These are phyloP conservation scores for Leccinum pachyderme DNA, from an alignment of 1,284 basidiomycete species.

Conservation along the genomic window DNA sequence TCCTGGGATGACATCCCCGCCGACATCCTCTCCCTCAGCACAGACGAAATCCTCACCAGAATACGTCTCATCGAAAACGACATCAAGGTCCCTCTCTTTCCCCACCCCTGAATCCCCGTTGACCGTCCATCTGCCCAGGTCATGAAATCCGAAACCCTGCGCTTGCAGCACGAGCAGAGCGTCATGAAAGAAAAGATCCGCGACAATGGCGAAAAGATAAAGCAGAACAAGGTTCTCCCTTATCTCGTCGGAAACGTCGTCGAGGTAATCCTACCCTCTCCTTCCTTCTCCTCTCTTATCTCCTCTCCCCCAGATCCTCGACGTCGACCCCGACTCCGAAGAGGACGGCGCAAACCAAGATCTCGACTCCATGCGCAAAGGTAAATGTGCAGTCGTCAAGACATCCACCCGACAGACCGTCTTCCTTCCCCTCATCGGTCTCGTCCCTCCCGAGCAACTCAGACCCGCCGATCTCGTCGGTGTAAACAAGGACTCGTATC, in stretches of 20 bases:
- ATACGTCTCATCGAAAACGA: conserved; percentile 93
- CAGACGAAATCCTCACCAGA: conserved; percentile 85
- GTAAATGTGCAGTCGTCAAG: conserved; percentile 98
- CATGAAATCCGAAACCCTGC: conserved; percentile 91
- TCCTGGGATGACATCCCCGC: conserved; percentile 82
- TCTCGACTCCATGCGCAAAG: conserved; percentile 90
- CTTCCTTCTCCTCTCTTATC: conserved; percentile 6
- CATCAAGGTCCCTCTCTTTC: conserved; percentile 64
- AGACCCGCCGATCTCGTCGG: conserved; percentile 94
- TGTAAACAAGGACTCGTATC: conserved; percentile 99
- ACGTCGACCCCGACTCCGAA: conserved; percentile 90
- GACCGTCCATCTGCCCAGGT: conserved; percentile 51
- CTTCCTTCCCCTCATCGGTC: conserved; percentile 96
- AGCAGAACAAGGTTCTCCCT: conserved; percentile 98
- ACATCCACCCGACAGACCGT: conserved; percentile 98
- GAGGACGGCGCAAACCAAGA: conserved; percentile 95
- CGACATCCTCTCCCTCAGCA: conserved; percentile 69
- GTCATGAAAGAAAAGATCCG: conserved; percentile 98
- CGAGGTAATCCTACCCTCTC: conserved; percentile 56
- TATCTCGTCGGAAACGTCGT: conserved; percentile 98
- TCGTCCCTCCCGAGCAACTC: conserved; percentile 89
- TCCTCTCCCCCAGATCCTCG: conserved; percentile 67
- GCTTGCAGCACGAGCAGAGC: conserved; percentile 90
- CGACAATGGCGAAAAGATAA: conserved; percentile 98
- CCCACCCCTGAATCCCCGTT: not conserved